Base-by-base conservation (phyloP, 805 yeast species). In the Saccharomycopsis capsularis region DNA sequence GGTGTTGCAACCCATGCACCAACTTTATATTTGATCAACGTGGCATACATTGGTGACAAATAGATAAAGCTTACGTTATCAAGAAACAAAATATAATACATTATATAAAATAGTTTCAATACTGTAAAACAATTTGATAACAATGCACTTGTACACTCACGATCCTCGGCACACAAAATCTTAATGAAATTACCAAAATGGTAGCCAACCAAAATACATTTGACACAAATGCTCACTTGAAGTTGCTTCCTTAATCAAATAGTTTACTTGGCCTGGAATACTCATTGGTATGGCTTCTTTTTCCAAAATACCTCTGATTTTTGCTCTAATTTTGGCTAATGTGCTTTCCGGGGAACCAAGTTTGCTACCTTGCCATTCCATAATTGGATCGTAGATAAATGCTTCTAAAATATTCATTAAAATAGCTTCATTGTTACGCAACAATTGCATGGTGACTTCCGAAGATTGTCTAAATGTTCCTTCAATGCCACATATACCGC, bases 151-250 rank as follows among this genome's bases (percentile, higher is more conserved):
- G 39, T 18, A 35, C 18, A 35, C 21, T 35, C 21, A 18, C 21
- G 18, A 29, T 11, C 15, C 34, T 29, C 34, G 34, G 9, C 34
- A 11, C 15, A 29, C n/a, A 18, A 3, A 35, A 35, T 35, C n/a
- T n/a, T n/a, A n/a, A n/a, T n/a, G n/a, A n/a, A n/a, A n/a, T 58
- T 60, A 80, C 70, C 82, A 71, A 63, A 82, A 81, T 6, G 93
- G 76, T 66, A 79, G 70, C 99, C 99, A 93, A 2, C 99, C 99
- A 23, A 85, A 79, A 64, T 87, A 93, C 99, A 93, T 91, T 56
- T 75, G 83, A 27, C 86, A 73, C 39, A 93, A 65, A 54, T 82
- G 81, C 41, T 81, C 86, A 3, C 69, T 69, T 1, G 87, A 79
- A 0, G 85, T 75, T 0, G 98, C 93, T 54, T 83, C 85, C 56